These are phyloP conservation scores for Jatropha podagrica DNA, from an alignment of 441 rosid species.

Conservation along the genomic window DNA sequence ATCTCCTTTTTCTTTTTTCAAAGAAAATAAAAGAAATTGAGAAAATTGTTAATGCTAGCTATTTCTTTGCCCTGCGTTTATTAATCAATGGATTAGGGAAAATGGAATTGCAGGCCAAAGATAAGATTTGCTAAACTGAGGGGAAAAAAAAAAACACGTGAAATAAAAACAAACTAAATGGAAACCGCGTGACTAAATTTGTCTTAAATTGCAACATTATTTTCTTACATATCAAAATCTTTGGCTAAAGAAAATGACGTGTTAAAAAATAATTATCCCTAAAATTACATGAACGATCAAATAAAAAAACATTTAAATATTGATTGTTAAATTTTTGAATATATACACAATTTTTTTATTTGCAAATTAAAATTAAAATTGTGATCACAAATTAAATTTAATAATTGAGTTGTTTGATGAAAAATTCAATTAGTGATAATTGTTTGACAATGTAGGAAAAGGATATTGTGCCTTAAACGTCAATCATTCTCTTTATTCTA, in stretches of 20 bases:
- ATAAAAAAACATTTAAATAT: too few relatives aligned
- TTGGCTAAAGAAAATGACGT: neutral
- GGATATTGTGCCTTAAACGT: slow-evolving; percentile 42
- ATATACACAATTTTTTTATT: too few relatives aligned
- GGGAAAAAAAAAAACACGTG: neutral
- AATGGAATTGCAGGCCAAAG: slow-evolving; percentile 2
- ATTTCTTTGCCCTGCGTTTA: neutral
- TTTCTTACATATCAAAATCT: neutral
- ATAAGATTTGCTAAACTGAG: neutral
- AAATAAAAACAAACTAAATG: neutral
- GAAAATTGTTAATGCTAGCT: too few relatives aligned
- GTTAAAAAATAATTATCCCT: neutral
- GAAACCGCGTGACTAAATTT: neutral
- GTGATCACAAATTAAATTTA: too few relatives aligned
- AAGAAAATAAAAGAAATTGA: too few relatives aligned
- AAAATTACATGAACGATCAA: neutral
- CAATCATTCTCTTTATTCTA: slow-evolving; percentile 29
- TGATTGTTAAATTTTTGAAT: too few relatives aligned
- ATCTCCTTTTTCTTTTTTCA: too few relatives aligned
- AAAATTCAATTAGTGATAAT: too few relatives aligned
- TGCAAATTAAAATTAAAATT: too few relatives aligned
- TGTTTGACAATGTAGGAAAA: slow-evolving; percentile 5
- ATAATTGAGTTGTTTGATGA: neutral
- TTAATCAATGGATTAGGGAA: neutral
- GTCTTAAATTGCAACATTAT: slow-evolving; percentile 1